Evolutionary conservation across 805 yeast species (phyloP).

Genomic region (Spathaspora boniae): DNA sequence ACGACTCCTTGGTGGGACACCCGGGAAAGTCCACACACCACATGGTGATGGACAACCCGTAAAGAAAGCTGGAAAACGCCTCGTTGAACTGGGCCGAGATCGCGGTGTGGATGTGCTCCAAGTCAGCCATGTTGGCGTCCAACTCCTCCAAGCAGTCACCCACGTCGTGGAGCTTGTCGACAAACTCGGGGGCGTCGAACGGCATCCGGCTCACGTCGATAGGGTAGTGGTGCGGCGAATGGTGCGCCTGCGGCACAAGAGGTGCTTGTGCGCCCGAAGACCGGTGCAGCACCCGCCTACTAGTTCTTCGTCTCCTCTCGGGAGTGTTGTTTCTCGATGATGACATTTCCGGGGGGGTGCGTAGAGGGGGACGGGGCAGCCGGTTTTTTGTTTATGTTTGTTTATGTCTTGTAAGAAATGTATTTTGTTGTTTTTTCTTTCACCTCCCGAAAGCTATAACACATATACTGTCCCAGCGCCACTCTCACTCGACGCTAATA

Average conservation of each 20-base stretch:
- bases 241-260: slow-evolving; percentile 43
- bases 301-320: slow-evolving; percentile 15
- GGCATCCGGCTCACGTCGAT: slow-evolving; percentile 39
- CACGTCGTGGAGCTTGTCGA: slow-evolving; percentile 41
- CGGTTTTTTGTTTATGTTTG: background rate
- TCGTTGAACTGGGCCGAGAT: slow-evolving; percentile 66
- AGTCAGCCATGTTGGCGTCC: slow-evolving; percentile 53
- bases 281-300: slow-evolving; percentile 20
- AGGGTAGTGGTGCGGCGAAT: slow-evolving; percentile 41
- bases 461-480: too few relatives aligned
- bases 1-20: slow-evolving; percentile 31
- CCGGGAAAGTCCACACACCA: slow-evolving; percentile 78
- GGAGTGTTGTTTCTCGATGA: slow-evolving; percentile 23
- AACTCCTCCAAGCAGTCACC: slow-evolving; percentile 52
- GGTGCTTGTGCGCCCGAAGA: slow-evolving; percentile 37
- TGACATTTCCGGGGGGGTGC: slow-evolving; percentile 9
- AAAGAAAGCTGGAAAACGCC: slow-evolving; percentile 69
- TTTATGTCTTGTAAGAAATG: background rate
- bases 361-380: background rate
- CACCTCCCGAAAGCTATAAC: too few relatives aligned
- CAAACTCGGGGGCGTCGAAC: slow-evolving; percentile 35
- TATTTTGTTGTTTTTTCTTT: too few relatives aligned
- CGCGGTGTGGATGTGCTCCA: slow-evolving; percentile 59
- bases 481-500: too few relatives aligned
- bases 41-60: slow-evolving; percentile 80